Percentiles rank a stretch among this genome's conserved stretches.
These are phyloP conservation scores for Aethionema arabicum DNA, from an alignment of 345 rosid species.

Conservation along the genomic window DNA sequence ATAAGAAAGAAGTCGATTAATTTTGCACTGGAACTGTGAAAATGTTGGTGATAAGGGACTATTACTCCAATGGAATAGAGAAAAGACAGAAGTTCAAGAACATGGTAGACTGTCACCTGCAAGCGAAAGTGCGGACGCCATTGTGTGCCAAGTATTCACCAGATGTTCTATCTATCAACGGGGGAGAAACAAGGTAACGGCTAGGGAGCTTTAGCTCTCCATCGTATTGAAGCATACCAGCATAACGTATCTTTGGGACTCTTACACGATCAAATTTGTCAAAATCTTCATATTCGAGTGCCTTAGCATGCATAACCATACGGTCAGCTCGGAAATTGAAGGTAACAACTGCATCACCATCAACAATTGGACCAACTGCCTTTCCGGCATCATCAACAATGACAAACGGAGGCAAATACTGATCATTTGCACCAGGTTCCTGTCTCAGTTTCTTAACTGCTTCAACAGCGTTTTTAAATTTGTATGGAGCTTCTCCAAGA, in stretches of 20 bases:
- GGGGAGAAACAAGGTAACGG: conserved; percentile 91
- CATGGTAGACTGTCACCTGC: conserved; percentile 55
- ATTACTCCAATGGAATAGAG: background rate
- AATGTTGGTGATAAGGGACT: no score
- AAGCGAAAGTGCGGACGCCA: conserved; percentile 83
- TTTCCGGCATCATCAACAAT: conserved; percentile 72
- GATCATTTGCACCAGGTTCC: conserved; percentile 70
- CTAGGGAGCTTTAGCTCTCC: conserved; percentile 91
- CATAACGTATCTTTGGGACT: conserved; percentile 76
- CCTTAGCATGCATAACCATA: conserved; percentile 93
- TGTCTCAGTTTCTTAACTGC: conserved; percentile 83
- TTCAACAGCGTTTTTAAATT: conserved; percentile 75
- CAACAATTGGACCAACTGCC: conserved; percentile 83
- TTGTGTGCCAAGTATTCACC: conserved; percentile 90
- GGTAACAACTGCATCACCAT: conserved; percentile 97
- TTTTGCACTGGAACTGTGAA: no score
- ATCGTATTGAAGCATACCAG: conserved; percentile 99
- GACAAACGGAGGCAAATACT: conserved; percentile 90
- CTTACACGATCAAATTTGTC: conserved; percentile 94
- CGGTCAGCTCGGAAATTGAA: conserved; percentile 95
- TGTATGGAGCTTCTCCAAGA: conserved; percentile 95
- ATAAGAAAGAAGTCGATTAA: background rate
- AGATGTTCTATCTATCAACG: conserved; percentile 93
- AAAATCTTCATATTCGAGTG: conserved; percentile 85
- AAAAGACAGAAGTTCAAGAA: background rate